A percentile compares a stretch with the other conserved stretches of the same genome.
phyloP scores from a whole-genome alignment of 805 yeast species.

The Ogataea sp. region DNA sequence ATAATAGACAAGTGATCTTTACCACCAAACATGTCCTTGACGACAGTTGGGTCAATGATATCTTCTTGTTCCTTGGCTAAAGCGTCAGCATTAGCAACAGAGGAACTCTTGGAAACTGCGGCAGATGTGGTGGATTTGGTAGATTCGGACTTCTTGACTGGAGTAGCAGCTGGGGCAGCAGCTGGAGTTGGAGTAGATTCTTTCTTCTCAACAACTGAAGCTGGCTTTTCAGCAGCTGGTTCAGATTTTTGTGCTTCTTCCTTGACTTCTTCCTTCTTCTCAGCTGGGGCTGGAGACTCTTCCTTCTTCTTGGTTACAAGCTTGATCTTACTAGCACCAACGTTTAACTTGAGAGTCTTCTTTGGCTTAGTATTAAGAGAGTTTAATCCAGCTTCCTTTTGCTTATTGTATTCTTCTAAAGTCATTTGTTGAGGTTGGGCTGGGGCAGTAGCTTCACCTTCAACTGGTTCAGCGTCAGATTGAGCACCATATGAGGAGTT shows the following conservation, averaged over 20 bases:
- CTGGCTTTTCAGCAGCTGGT: slow-evolving; percentile 10
- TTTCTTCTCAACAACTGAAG: slow-evolving; percentile 13
- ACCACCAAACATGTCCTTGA: slow-evolving; percentile 91
- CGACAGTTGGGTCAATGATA: slow-evolving; percentile 76
- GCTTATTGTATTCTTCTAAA: slow-evolving; percentile 75
- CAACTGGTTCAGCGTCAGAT: slow-evolving; percentile 5
- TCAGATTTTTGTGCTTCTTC: slow-evolving; percentile 16
- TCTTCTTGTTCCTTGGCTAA: slow-evolving; percentile 67
- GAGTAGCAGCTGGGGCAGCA: slow-evolving; percentile 4
- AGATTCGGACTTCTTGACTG: slow-evolving; percentile 8
- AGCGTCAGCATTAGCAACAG: slow-evolving; percentile 36
- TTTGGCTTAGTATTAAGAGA: slow-evolving; percentile 45
- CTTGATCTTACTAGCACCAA: slow-evolving; percentile 47
- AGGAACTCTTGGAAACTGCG: slow-evolving; percentile 7
- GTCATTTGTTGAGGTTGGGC: slow-evolving; percentile 51
- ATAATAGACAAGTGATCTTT: slow-evolving; percentile 95
- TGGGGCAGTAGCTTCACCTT: slow-evolving; percentile 7
- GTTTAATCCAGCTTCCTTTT: slow-evolving; percentile 37
- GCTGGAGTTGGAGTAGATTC: slow-evolving; percentile 8
- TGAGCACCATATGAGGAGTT: slow-evolving; percentile 11
- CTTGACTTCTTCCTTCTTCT: slow-evolving; percentile 21
- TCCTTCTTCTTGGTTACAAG: slow-evolving; percentile 27
- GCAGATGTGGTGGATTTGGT: slow-evolving; percentile 9
- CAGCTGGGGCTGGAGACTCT: slow-evolving; percentile 16
- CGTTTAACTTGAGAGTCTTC: slow-evolving; percentile 58